A percentile compares a stretch with the other conserved stretches of the same genome.
Conservation (phyloP, 164 flowering plant genomes). For the Pachysandra terminalis region DNA sequence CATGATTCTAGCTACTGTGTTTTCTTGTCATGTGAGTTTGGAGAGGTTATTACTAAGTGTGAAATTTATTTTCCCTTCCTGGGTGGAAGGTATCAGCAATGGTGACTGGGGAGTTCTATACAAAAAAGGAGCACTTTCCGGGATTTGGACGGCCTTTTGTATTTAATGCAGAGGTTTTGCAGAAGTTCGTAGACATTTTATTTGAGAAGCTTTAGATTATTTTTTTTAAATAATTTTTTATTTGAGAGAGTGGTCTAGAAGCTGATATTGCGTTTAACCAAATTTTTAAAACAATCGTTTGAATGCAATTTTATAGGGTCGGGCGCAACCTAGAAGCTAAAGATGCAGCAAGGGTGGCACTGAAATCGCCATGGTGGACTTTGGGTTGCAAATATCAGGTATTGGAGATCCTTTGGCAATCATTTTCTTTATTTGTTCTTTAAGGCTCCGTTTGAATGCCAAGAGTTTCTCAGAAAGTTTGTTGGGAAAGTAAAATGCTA, state of each 20-base stretch:
- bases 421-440: background rate
- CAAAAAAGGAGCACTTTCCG: slow-evolving; percentile 85
- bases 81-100: slow-evolving; percentile 87
- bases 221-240: background rate
- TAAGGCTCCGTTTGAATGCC: too few species aligned
- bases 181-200: slow-evolving; percentile 51
- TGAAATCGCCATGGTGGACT: slow-evolving; percentile 98
- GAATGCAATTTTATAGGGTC: slow-evolving; percentile 44
- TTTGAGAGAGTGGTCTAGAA: background rate
- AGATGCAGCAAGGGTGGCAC: slow-evolving; percentile 88
- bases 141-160: slow-evolving; percentile 95
- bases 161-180: slow-evolving; percentile 81
- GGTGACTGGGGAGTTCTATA: slow-evolving; percentile 86
- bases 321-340: slow-evolving; percentile 79
- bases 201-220: slow-evolving; percentile 12
- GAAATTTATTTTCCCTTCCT: too few species aligned
- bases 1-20: slow-evolving; percentile 6
- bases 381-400: slow-evolving; percentile 84
- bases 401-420: background rate
- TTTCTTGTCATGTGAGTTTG: background rate
- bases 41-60: too few species aligned
- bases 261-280: background rate
- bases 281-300: background rate
- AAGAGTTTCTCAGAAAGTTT: too few species aligned
- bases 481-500: too few species aligned